phyloP scores from a whole-genome alignment of 257 asterid species.

The Parsonsia alboflavescens region DNA sequence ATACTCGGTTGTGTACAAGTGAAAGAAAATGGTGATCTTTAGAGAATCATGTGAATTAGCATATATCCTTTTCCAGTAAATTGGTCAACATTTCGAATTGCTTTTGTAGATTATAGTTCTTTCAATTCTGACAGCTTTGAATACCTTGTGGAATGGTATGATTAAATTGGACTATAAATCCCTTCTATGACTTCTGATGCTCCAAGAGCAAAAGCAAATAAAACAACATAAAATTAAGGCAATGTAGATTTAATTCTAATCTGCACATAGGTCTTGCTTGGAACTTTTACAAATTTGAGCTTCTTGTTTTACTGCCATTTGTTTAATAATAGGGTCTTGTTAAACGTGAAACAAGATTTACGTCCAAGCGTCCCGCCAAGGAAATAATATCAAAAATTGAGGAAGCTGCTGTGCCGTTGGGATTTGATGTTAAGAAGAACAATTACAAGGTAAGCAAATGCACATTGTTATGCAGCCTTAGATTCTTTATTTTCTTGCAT shows the following conservation, averaged over 20 bases:
- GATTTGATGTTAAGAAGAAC: constrained; percentile 79
- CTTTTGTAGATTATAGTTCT: not conserved
- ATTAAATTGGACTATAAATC: not conserved
- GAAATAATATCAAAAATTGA: constrained; percentile 78
- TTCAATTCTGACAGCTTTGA: not conserved
- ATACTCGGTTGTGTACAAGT: not conserved
- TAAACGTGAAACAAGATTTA: constrained; percentile 74
- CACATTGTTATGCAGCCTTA: not conserved
- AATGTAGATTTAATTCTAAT: not conserved
- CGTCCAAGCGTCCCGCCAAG: constrained; percentile 70
- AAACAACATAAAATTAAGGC: not conserved
- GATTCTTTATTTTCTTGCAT: not conserved
- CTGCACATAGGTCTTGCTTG: not conserved
- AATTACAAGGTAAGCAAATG: constrained; percentile 67
- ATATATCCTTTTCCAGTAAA: no score
- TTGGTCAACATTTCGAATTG: not conserved
- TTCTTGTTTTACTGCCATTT: not conserved
- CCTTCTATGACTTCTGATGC: not conserved
- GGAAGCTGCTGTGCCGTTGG: constrained; percentile 85
- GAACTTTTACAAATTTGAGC: not conserved
- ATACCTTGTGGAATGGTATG: not conserved
- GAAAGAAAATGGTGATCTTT: not conserved
- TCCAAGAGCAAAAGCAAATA: not conserved
- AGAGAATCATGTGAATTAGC: not conserved
- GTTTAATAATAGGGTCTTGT: constrained; percentile 23